Evolutionary conservation across 345 rosid species (phyloP).

Genomic region (Schrenkiella parvula): DNA sequence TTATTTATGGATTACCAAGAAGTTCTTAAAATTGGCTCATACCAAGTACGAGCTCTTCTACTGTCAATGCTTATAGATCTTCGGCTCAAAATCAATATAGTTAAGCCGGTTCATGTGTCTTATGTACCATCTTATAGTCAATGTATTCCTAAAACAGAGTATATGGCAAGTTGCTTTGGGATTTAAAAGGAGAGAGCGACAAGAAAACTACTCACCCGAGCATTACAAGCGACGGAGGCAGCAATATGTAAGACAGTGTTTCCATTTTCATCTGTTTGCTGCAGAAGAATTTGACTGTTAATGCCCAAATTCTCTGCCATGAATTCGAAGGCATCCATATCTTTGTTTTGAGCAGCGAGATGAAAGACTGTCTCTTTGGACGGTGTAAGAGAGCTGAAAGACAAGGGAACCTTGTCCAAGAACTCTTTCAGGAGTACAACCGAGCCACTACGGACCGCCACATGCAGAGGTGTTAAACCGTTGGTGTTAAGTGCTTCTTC

Average conservation of each 20-base stretch:
- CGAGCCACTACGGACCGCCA: constrained; percentile 49
- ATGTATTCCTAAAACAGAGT: too few species aligned
- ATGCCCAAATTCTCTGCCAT: constrained; percentile 34
- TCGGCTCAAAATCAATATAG: too few species aligned
- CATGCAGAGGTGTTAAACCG: constrained; percentile 52
- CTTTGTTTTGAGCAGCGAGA: constrained; percentile 43
- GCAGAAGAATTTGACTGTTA: constrained; percentile 30
- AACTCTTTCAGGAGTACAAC: constrained; percentile 45
- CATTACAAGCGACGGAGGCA: constrained; percentile 31
- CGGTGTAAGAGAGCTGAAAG: neutral
- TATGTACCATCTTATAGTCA: too few species aligned
- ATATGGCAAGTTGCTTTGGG: neutral
- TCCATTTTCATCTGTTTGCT: constrained; percentile 36
- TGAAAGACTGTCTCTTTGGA: constrained; percentile 48
- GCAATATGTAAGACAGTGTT: constrained; percentile 57
- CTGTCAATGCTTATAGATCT: too few species aligned
- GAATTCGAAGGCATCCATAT: constrained; percentile 41
- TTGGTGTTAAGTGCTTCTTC: constrained; percentile 33
- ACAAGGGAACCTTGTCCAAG: constrained; percentile 22
- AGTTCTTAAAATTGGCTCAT: too few species aligned
- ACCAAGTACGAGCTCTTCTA: too few species aligned
- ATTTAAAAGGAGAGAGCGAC: too few species aligned
- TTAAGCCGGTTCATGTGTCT: too few species aligned
- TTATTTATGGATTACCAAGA: too few species aligned
- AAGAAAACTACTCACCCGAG: constrained; percentile 21